These are phyloP conservation scores for Myxozyma neotropica DNA, from an alignment of 805 yeast species.

Conservation along the genomic window DNA sequence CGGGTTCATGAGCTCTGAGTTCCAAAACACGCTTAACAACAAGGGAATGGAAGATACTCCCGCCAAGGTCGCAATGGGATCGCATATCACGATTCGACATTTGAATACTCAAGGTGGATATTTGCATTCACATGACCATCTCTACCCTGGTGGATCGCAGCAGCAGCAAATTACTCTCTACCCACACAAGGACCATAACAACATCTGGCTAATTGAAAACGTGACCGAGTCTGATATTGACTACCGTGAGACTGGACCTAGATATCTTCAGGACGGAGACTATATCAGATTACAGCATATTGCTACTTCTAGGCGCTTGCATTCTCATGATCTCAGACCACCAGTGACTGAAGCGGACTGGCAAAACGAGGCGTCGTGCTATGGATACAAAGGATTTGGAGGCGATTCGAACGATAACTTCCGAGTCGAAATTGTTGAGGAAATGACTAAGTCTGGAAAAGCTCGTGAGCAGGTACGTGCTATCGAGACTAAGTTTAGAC, in stretches of 20 bases:
- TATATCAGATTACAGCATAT: conserved; percentile 70
- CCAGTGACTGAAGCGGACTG: conserved; percentile 91
- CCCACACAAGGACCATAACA: conserved; percentile 63
- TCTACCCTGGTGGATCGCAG: conserved; percentile 65
- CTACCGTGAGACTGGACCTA: conserved; percentile 44
- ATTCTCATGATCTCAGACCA: conserved; percentile 75
- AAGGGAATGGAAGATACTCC: conserved; percentile 51
- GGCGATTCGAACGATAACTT: conserved; percentile 75
- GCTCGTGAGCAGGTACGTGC: conserved; percentile 52
- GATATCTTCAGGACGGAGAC: conserved; percentile 57
- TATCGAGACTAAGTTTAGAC: conserved; percentile 67
- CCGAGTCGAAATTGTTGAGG: conserved; percentile 56
- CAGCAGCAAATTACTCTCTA: conserved; percentile 82
- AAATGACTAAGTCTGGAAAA: conserved; percentile 44
- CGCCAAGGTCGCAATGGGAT: conserved; percentile 72
- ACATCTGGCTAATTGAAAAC: conserved; percentile 64
- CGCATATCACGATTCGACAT: conserved; percentile 73
- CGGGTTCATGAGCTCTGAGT: conserved; percentile 64
- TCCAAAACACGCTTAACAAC: conserved; percentile 60
- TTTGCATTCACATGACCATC: conserved; percentile 71
- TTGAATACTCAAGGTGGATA: conserved; percentile 69
- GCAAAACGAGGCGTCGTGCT: conserved; percentile 76
- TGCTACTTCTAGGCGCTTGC: conserved; percentile 65
- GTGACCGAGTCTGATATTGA: conserved; percentile 33
- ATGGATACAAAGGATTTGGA: conserved; percentile 61